A percentile compares a stretch with the other conserved stretches of the same genome.
Conservation (phyloP, 1,284 basidiomycete species). For the Tylopilus orsonianus region DNA sequence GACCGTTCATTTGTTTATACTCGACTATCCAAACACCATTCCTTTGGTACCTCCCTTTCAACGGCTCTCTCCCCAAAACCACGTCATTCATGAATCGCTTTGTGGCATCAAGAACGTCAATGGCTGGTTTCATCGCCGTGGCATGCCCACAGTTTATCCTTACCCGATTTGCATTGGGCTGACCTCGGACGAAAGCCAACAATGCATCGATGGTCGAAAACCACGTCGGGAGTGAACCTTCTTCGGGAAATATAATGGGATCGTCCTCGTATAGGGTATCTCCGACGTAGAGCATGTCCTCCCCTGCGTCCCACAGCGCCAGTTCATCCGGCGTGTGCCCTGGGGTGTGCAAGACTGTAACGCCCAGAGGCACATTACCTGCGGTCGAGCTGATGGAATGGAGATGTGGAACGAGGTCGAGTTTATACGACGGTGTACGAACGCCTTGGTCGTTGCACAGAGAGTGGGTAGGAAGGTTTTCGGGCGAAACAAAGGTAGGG, state of each 20-base stretch:
- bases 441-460: constrained; percentile 45
- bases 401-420: constrained; percentile 44
- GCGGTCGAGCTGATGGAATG: constrained; percentile 27
- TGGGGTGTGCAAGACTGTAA: constrained; percentile 51
- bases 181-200: constrained; percentile 38
- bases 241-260: constrained; percentile 52
- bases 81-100: constrained; percentile 49
- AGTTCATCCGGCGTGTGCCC: constrained; percentile 59
- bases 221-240: constrained; percentile 52
- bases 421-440: constrained; percentile 43
- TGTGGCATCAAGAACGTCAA: constrained; percentile 42
- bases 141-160: constrained; percentile 50
- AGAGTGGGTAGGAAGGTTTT: constrained; percentile 42
- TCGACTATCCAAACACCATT: constrained; percentile 42
- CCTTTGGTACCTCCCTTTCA: constrained; percentile 35
- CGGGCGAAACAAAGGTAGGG: constrained; percentile 43
- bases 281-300: constrained; percentile 54
- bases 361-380: constrained; percentile 27
- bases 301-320: constrained; percentile 47
- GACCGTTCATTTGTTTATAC: constrained; percentile 42
- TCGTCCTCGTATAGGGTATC: constrained; percentile 56
- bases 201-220: constrained; percentile 43
- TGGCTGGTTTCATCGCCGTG: constrained; percentile 43
- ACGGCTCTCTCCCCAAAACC: constrained; percentile 41
- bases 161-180: constrained; percentile 30